These are phyloP conservation scores for Debaryomyces coudertii DNA, from an alignment of 1,139 yeast species.

Conservation along the genomic window DNA sequence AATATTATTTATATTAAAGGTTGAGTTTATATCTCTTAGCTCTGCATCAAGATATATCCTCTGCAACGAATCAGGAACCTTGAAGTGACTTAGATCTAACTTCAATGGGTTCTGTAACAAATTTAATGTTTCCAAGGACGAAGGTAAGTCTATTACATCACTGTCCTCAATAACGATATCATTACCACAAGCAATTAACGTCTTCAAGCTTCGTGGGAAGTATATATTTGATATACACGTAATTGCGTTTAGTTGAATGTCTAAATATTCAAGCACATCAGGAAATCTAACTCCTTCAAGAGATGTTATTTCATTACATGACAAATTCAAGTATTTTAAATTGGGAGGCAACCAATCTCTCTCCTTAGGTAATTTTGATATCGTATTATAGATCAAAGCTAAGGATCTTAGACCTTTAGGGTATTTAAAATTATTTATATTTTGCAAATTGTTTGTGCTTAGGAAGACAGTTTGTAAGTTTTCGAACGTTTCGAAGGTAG, in stretches of 20 bases:
- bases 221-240: slow-evolving; percentile 16
- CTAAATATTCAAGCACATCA: slow-evolving; percentile 20
- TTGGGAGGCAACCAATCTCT: slow-evolving; percentile 18
- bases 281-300: slow-evolving; percentile 18
- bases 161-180: slow-evolving; percentile 20
- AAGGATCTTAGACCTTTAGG: slow-evolving; percentile 17
- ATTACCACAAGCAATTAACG: slow-evolving; percentile 22
- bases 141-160: slow-evolving; percentile 19
- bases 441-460: slow-evolving; percentile 16
- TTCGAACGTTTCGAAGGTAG: slow-evolving; percentile 14
- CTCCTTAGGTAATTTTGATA: slow-evolving; percentile 16
- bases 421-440: slow-evolving; percentile 15
- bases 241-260: slow-evolving; percentile 20
- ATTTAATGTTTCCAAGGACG: slow-evolving; percentile 18
- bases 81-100: slow-evolving; percentile 18
- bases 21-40: slow-evolving; percentile 4
- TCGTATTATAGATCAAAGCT: slow-evolving; percentile 19
- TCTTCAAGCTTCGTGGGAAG: slow-evolving; percentile 18
- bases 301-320: slow-evolving; percentile 19
- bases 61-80: slow-evolving; percentile 17
- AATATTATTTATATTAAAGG: background rate
- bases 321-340: slow-evolving; percentile 18
- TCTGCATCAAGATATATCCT: slow-evolving; percentile 20
- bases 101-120: slow-evolving; percentile 20
- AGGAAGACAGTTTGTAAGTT: slow-evolving; percentile 19